Percentiles rank a stretch among this genome's conserved stretches.
Evolutionary conservation across 371 early-diverging fungal genomes (phyloP).

Genomic region (Chytridium lagenaria): DNA sequence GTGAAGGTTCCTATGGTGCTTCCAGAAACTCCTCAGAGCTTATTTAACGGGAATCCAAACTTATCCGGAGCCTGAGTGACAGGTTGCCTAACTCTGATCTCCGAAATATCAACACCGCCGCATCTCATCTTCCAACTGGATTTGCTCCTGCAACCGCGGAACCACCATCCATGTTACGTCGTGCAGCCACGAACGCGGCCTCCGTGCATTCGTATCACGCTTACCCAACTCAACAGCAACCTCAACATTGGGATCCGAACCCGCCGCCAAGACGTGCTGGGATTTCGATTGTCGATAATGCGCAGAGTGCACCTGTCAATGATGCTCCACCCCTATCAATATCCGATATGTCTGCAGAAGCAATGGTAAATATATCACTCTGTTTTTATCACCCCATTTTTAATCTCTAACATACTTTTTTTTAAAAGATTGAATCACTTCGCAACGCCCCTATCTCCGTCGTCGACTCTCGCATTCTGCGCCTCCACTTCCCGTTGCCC

Average conservation of each 20-base stretch:
- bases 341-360: not conserved
- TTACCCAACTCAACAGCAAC: not conserved
- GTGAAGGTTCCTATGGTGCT: not conserved
- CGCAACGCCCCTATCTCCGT: not conserved
- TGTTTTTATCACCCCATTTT: not conserved
- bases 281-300: not conserved
- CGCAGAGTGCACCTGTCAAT: not conserved
- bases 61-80: not conserved
- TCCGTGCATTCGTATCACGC: not conserved
- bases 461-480: not conserved
- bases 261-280: not conserved
- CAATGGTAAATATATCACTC: not conserved
- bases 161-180: not conserved
- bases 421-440: not conserved
- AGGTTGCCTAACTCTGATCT: not conserved
- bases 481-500: not conserved
- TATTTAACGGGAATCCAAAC: not conserved
- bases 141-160: not conserved
- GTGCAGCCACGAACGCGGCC: conserved; percentile 1
- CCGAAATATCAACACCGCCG: too few species aligned
- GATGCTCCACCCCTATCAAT: not conserved
- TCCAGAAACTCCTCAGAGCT: not conserved
- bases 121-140: too few species aligned
- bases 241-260: not conserved
- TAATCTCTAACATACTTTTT: not conserved